Conservation (phyloP, 108 stramenopile species). For the Thalassiosira profunda region DNA sequence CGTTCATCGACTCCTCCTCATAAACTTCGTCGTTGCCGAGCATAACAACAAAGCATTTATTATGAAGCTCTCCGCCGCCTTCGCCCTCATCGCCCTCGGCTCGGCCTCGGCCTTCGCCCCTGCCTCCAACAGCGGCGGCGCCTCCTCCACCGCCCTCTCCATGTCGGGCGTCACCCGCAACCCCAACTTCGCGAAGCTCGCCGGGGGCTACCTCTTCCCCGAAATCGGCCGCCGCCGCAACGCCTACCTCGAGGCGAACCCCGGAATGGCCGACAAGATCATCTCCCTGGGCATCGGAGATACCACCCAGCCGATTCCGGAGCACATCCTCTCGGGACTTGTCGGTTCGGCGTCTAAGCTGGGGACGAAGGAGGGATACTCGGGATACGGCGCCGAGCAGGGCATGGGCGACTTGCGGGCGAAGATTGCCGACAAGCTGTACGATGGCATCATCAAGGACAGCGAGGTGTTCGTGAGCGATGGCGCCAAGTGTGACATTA, state of each 20-base stretch:
- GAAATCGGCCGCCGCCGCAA: constrained; percentile 96
- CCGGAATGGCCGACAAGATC: constrained; percentile 91
- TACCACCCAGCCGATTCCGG: constrained; percentile 97
- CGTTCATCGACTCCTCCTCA: too few species aligned
- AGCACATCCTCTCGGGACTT: constrained; percentile 92
- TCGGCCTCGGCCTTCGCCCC: constrained; percentile 51
- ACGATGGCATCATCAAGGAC: constrained; percentile 89
- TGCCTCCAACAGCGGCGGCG: constrained; percentile 12
- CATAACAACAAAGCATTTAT: too few species aligned
- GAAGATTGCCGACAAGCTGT: constrained; percentile 92
- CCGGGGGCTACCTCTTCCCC: constrained; percentile 96
- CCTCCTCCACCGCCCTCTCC: constrained; percentile 27
- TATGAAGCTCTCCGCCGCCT: constrained; percentile 48
- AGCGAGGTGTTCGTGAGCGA: constrained; percentile 98
- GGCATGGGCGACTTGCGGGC: constrained; percentile 86
- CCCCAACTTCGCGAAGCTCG: constrained; percentile 91
- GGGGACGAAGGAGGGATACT: constrained; percentile 94
- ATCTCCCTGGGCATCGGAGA: constrained; percentile 98
- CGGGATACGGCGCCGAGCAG: constrained; percentile 97
- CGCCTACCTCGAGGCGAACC: constrained; percentile 90
- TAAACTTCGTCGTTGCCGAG: too few species aligned
- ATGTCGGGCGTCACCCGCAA: constrained; percentile 82
- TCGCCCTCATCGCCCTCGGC: constrained; percentile 33
- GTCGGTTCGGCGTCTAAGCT: constrained; percentile 86
- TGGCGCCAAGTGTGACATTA: constrained; percentile 98